Evolutionary conservation across 2,329 filamentous ascomycete species (phyloP).

Genomic region (Arthrobotrys musiformis): DNA sequence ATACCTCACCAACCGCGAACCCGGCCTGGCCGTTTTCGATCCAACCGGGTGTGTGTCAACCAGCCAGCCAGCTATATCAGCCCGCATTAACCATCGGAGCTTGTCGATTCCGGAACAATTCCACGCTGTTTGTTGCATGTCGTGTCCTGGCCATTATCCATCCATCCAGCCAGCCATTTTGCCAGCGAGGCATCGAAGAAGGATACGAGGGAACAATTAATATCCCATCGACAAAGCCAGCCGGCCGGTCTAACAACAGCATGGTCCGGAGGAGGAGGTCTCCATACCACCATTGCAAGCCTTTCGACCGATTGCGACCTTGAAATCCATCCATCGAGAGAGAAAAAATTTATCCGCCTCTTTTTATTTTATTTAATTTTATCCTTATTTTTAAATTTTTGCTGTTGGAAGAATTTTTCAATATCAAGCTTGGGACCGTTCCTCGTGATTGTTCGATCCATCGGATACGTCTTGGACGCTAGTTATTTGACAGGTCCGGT

Average conservation of each 20-base stretch:
- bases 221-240: conserved; percentile 9
- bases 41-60: background rate
- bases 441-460: conserved; percentile 20
- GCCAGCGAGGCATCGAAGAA: conserved; percentile 9
- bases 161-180: background rate
- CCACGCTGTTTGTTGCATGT: conserved; percentile 7
- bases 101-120: conserved; percentile 36
- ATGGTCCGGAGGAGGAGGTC: conserved; percentile 23
- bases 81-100: conserved; percentile 32
- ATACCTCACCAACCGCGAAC: background rate
- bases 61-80: conserved; percentile 5
- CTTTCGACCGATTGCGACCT: conserved; percentile 21
- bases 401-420: background rate
- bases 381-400: background rate
- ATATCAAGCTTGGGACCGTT: conserved; percentile 1
- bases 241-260: conserved; percentile 1
- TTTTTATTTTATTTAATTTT: background rate
- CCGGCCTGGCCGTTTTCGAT: background rate
- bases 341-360: conserved; percentile 34
- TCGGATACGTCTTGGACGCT: conserved; percentile 26
- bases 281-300: conserved; percentile 1
- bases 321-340: conserved; percentile 19
- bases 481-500: background rate
- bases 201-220: conserved; percentile 18
- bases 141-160: conserved; percentile 5